Evolutionary conservation across 2,329 filamentous ascomycete species (phyloP).

Genomic region (Paecilomyces niveus): DNA sequence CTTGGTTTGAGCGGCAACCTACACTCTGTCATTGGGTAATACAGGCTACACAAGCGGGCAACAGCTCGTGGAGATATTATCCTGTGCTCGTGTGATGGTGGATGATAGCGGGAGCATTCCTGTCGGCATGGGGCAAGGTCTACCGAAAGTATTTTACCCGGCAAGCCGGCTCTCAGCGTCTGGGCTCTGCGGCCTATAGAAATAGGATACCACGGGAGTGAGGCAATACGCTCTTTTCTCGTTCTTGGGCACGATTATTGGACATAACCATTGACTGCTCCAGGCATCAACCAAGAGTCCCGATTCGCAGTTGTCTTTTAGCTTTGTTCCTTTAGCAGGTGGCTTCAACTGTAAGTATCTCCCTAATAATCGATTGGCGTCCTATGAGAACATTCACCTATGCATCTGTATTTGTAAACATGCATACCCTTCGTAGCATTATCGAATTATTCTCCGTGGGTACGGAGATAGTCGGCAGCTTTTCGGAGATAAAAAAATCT

Average conservation of each 20-base stretch:
- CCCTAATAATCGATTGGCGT: too few relatives aligned
- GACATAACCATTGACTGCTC: neutral
- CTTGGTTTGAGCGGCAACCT: constrained; percentile 27
- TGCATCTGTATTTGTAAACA: too few relatives aligned
- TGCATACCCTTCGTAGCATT: too few relatives aligned
- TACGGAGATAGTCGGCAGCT: neutral
- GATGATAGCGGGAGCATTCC: constrained; percentile 7
- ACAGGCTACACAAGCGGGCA: constrained; percentile 32
- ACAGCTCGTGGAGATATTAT: constrained; percentile 28
- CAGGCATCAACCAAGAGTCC: too few relatives aligned
- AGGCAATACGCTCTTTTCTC: neutral
- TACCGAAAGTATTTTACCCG: constrained; percentile 13
- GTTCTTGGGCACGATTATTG: neutral
- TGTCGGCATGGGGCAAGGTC: constrained; percentile 8
- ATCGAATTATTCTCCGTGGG: neutral
- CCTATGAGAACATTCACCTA: too few relatives aligned
- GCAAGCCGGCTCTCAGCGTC: constrained; percentile 6
- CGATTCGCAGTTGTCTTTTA: too few relatives aligned
- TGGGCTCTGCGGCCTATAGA: constrained; percentile 7
- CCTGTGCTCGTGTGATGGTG: constrained; percentile 18
- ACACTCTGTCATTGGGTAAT: constrained; percentile 18
- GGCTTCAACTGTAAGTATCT: too few relatives aligned
- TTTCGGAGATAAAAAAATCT: neutral
- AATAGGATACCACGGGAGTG: neutral
- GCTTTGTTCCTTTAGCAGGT: too few relatives aligned